phyloP scores from a whole-genome alignment of 2,329 filamentous ascomycete species.

The Botrytis hyacinthi region DNA sequence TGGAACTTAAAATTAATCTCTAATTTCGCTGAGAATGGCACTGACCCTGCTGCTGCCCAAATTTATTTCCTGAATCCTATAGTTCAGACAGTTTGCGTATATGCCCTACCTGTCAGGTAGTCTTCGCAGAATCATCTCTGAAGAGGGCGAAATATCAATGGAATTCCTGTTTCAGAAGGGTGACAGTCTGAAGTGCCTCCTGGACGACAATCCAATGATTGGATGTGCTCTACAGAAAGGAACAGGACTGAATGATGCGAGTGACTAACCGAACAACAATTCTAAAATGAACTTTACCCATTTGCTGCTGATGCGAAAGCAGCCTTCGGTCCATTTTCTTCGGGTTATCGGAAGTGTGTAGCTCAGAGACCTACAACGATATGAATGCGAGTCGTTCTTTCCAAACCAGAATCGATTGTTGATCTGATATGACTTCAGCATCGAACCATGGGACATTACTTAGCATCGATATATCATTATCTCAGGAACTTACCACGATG shows the following conservation, averaged over 20 bases:
- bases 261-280: background rate
- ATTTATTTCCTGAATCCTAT: background rate
- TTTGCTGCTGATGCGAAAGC: background rate
- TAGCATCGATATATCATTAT: background rate
- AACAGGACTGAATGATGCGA: background rate
- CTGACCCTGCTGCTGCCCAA: background rate
- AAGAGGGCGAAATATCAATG: background rate
- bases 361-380: background rate
- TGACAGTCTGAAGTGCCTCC: too few species aligned
- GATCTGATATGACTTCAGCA: background rate
- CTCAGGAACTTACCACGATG: background rate
- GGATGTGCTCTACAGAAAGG: background rate
- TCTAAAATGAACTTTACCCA: background rate
- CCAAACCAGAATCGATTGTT: background rate
- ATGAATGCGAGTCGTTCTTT: background rate
- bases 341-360: background rate
- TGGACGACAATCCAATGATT: background rate
- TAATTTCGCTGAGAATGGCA: rapidly evolving
- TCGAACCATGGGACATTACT: background rate
- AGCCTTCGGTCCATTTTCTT: background rate
- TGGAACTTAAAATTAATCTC: background rate
- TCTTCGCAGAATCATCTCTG: background rate
- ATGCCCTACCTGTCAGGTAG: rapidly evolving
- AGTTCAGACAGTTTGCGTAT: background rate
- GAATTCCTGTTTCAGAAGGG: background rate